These are phyloP conservation scores for Trichoderma pleuroti DNA, from an alignment of 2,329 filamentous ascomycete genomes.

Conservation along the genomic window DNA sequence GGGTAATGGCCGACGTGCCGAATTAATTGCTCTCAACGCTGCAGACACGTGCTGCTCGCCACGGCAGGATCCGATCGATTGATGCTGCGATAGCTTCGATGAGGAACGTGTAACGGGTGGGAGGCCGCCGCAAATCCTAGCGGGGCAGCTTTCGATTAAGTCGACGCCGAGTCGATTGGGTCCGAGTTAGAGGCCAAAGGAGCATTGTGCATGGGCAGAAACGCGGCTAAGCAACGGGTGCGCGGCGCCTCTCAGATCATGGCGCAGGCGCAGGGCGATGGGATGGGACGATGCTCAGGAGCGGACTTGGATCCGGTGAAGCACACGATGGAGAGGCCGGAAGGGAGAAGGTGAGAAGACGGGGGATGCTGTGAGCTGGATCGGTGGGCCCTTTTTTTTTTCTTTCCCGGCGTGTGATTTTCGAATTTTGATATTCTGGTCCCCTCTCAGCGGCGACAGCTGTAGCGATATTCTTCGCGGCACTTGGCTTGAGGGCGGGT, in stretches of 20 bases:
- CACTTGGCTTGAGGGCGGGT: neutral
- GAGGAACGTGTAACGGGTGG: constrained; percentile 5
- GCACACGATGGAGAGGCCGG: neutral
- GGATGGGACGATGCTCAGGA: constrained; percentile 7
- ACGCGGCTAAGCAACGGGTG: neutral
- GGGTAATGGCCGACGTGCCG: neutral
- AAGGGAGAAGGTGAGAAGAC: neutral
- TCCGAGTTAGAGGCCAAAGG: constrained; percentile 15
- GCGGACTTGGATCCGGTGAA: neutral
- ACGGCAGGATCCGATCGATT: neutral
- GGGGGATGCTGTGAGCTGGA: neutral
- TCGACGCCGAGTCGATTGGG: constrained; percentile 18
- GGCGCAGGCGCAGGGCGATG: constrained; percentile 9
- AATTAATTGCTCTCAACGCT: neutral
- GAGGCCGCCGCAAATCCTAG: constrained; percentile 19
- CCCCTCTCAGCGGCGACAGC: neutral
- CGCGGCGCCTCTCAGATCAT: constrained; percentile 18
- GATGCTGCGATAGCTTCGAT: constrained; percentile 5
- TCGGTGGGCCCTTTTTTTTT: neutral
- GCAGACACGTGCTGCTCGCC: neutral
- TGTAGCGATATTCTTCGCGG: neutral
- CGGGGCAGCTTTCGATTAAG: constrained; percentile 18
- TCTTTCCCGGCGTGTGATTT: neutral
- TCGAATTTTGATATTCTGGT: neutral
- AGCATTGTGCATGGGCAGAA: constrained; percentile 20